Base-by-base conservation (phyloP, 2,329 filamentous ascomycete genomes). In the Fusarium globosum region DNA sequence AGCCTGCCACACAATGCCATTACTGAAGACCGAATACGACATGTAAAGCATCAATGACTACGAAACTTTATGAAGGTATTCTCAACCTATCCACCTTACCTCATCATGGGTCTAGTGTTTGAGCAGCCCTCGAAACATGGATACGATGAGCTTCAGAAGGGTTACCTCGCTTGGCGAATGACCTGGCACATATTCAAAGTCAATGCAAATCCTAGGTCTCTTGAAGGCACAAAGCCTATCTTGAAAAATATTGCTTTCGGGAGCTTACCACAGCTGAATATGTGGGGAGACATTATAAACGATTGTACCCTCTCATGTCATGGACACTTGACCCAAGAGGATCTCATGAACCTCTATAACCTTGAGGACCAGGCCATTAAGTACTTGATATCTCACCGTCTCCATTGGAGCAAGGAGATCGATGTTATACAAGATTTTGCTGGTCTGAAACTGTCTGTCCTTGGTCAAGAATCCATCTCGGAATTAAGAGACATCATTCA, bases 221-320 rank as follows among this genome's bases (percentile, higher is more conserved):
- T 23, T 21, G 23, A 6, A 16, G 7, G 10, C 21, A 23, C 23
- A n/a, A 35, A 45, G 15, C 21, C 49, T 28, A 33, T n/a, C 23
- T 23, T 70, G 26, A 48, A 42, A 23, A 18, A 14, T 7, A n/a
- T 51, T 35, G 26, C 45, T 39, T 16, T 9, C 6, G 9, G 12
- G 8, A 28, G n/a, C n/a, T 21, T 73, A 33, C 49, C 39, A 13
- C 16, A 28, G 1, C 28, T 77, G 36, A 45, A 39, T 2, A 45
- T 76, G 20, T 77, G 73, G 74, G 73, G 73, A 15, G 61, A 62
- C 48, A 41, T 73, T 5, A 45, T 48, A 20, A 73, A 68, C n/a
- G 67, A 77, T 61, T 55, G 60, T 26, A 26, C 41, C 33, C 26
- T 59, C 55, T 35, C 39, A 16, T 26, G 20, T 21, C 28, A 42